These are phyloP conservation scores for Colletotrichum lupini DNA, from an alignment of 2,329 filamentous ascomycete species.

Conservation along the genomic window DNA sequence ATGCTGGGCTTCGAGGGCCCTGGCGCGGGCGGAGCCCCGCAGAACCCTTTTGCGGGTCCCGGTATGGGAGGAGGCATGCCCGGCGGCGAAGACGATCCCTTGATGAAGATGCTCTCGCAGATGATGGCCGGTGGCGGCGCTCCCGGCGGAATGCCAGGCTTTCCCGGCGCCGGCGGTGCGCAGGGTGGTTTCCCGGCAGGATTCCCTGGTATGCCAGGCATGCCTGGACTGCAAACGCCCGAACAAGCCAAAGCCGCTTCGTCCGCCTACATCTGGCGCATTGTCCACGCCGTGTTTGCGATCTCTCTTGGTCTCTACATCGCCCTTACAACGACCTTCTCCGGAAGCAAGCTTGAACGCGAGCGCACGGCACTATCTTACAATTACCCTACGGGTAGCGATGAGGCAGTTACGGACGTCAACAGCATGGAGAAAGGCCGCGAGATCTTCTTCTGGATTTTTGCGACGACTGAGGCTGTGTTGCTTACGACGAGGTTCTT, in stretches of 20 bases:
- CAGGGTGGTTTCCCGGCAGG: conserved; percentile 42
- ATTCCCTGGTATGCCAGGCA: conserved; percentile 51
- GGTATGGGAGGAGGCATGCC: conserved; percentile 32
- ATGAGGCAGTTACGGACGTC: conserved; percentile 41
- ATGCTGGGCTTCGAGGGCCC: conserved; percentile 67
- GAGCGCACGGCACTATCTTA: conserved; percentile 52
- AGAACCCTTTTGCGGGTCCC: conserved; percentile 37
- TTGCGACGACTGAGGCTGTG: conserved; percentile 79
- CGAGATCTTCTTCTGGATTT: conserved; percentile 79
- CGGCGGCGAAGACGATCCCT: conserved; percentile 58
- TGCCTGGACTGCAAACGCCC: conserved; percentile 45
- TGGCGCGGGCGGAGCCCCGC: conserved; percentile 37
- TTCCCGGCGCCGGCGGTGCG: conserved; percentile 13
- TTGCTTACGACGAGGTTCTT: conserved; percentile 79
- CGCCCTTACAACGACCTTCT: conserved; percentile 74
- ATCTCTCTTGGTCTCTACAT: conserved; percentile 78
- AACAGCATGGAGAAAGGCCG: conserved; percentile 48
- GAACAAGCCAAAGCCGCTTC: conserved; percentile 47
- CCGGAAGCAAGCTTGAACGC: conserved; percentile 72
- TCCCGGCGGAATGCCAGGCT: conserved; percentile 37
- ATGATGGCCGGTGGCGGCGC: conserved; percentile 65
- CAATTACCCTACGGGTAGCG: conserved; percentile 40
- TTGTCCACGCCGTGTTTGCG: conserved; percentile 79
- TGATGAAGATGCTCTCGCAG: conserved; percentile 78
- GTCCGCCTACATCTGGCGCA: conserved; percentile 70